Evolutionary conservation across 2,329 filamentous ascomycete genomes (phyloP).

Genomic region (Basipetospora chlamydospora): DNA sequence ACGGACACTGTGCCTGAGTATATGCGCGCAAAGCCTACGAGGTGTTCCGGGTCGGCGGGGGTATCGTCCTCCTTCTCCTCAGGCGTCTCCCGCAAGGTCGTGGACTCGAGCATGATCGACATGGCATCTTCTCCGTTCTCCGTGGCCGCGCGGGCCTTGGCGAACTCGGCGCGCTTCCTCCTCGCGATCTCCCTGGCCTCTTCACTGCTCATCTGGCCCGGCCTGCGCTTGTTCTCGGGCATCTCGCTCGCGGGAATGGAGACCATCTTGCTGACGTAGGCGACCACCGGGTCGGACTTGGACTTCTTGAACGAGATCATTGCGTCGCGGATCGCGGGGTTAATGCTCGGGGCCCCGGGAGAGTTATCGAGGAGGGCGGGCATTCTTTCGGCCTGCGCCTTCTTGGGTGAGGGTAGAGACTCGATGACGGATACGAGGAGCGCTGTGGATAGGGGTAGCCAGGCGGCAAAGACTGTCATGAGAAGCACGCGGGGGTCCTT

Average conservation of each 20-base stretch:
- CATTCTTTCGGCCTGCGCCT: conserved; percentile 66
- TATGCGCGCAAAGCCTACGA: conserved; percentile 87
- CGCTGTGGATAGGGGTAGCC: conserved; percentile 87
- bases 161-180: conserved; percentile 68
- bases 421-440: conserved; percentile 88
- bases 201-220: conserved; percentile 64
- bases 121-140: conserved; percentile 21
- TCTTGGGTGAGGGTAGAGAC: conserved; percentile 70
- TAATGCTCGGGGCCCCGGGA: conserved; percentile 60
- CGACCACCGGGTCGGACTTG: conserved; percentile 64
- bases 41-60: conserved; percentile 58
- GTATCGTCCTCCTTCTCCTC: conserved; percentile 23
- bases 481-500: conserved; percentile 73
- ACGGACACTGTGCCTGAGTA: conserved; percentile 85
- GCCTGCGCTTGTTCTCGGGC: conserved; percentile 64
- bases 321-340: conserved; percentile 55
- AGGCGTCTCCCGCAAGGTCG: conserved; percentile 32
- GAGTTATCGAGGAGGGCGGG: conserved; percentile 67
- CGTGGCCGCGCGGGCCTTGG: conserved; percentile 51
- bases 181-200: conserved; percentile 80
- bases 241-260: conserved; percentile 87
- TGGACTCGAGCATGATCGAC: conserved; percentile 3
- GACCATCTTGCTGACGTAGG: conserved; percentile 97
- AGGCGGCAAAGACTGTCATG: conserved; percentile 73
- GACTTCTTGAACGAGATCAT: conserved; percentile 67